Evolutionary conservation across 2,329 filamentous ascomycete genomes (phyloP), one percentile per base, ranked within the genome.

Genomic region (Dryadomyces quercivorus): DNA sequence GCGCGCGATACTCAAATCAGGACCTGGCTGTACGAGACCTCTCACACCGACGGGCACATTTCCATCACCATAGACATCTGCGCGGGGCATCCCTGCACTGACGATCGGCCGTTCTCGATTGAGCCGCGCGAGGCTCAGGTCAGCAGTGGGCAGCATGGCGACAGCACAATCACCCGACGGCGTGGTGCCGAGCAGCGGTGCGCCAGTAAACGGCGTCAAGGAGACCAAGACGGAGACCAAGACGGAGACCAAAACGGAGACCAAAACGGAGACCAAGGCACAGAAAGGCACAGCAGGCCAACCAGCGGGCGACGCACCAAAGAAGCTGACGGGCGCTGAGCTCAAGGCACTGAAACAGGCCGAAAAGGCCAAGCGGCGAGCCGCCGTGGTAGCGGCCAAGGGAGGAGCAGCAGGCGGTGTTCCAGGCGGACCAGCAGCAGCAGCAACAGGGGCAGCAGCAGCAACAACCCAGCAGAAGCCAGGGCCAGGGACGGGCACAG

Each of bases 261-360:
- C 7, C 6, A 43, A 40, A n/a, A 21, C 50, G 12, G n/a, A n/a
- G 3, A 40, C 10, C 9, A 51, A 46, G 47, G 16, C 21, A 5
- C 16, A 26, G 3, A 31, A 31, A 21, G 43, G 48, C 21, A 20
- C 48, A n/a, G 34, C 42, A 16, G 15, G 16, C 34, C 20, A 52
- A 16, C 18, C 43, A 12, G 31, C 50, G 13, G 38, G 47, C 36
- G 52, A 64, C 5, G 53, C 66, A 5, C 67, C 69, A 16, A 61
- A 62, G 62, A 86, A 88, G 66, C 72, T 87, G 36, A 82, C 86
- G 1, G 78, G 78, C 40, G 89, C 88, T 20, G 86, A 95, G 69
- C 66, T 95, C 64, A 97, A 97, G 72, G 92, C 91, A 63, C 84
- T 82, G 66, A 85, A 86, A 58, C 92, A 95, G 68, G 91, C 88